phyloP scores from a whole-genome alignment of 1,139 yeast species.

The Zygotorulaspora mrakii region DNA sequence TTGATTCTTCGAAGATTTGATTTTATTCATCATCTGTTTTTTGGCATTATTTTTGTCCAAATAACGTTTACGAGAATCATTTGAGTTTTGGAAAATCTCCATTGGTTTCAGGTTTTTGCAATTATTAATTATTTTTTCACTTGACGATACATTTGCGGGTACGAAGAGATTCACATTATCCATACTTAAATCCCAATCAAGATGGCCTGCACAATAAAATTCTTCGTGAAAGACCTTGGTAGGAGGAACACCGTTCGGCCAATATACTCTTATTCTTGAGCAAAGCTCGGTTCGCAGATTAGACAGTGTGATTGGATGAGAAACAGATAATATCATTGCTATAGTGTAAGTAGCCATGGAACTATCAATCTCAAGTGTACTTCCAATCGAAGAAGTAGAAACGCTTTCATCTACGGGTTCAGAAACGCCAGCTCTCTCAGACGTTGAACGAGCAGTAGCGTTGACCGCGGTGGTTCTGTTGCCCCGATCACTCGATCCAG shows the following conservation, averaged over 20 bases:
- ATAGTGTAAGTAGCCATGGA: constrained; percentile 43
- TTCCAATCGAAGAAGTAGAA: constrained; percentile 11
- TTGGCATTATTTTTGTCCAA: constrained; percentile 22
- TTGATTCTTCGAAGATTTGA: constrained; percentile 14
- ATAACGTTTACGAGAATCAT: constrained; percentile 22
- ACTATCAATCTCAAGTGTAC: constrained; percentile 41
- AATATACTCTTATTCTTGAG: constrained; percentile 40
- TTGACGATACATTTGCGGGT: constrained; percentile 29
- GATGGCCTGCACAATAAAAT: constrained; percentile 46
- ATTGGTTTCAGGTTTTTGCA: constrained; percentile 19
- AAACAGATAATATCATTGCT: constrained; percentile 32
- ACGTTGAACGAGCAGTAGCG: too few species aligned
- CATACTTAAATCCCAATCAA: constrained; percentile 46
- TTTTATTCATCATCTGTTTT: constrained; percentile 15
- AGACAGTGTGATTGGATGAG: constrained; percentile 29
- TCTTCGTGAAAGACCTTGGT: constrained; percentile 43
- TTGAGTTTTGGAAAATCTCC: constrained; percentile 19
- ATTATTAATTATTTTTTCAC: constrained; percentile 29
- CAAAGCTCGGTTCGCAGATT: constrained; percentile 34
- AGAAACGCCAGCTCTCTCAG: too few species aligned
- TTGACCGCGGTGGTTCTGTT: too few species aligned
- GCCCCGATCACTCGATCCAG: too few species aligned
- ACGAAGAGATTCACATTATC: constrained; percentile 49
- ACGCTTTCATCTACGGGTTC: neutral
- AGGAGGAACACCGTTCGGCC: constrained; percentile 58